Base-by-base conservation (phyloP, 192 early-diverging fungal species). In the Lobosporangium transversale region DNA sequence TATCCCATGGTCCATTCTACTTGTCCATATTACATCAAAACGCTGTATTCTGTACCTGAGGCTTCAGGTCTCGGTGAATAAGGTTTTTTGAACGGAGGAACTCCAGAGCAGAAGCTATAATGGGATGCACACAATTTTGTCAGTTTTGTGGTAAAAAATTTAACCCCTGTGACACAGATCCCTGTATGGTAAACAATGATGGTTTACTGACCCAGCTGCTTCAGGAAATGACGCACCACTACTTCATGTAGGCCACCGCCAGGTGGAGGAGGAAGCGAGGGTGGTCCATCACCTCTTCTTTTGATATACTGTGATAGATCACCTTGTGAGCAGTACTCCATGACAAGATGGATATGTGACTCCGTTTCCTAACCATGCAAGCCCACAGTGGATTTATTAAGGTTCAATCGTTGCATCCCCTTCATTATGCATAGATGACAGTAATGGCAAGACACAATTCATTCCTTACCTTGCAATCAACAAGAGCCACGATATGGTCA, bases 41-140 rank as follows among this genome's bases (percentile, higher is more conserved):
- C n/a, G 2, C 15, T 24, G 21, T 29, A 53, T 26, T 24, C 21
- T 30, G 26, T 85, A 93, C 90, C 89, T 95, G 97, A 12, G 98
- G 97, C 82, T 99, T 99, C 54, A 99, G 89, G 65, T 99, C 98
- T 32, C 98, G 82, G 85, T 99, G 98, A 31, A 99, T 95, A 43
- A 99, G 84, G 53, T 90, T 89, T 30, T 93, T 87, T 33, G 91
- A 89, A 2, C 94, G 83, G 53, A 99, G 79, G 64, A 97, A 98
- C 54, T 91, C 86, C 74, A 99, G 84, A 10, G 98, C 98, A 6
- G 89, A 87, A 35, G 90, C 93, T 88, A 68, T 36, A 54, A 33
- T 14, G 12, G 14, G 21, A 48, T 17, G 15, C n/a, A n/a, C 45
- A 48, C 27, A 26, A 59, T 10, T 36, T 42, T n/a, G 37, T 40